A percentile compares a stretch with the other conserved stretches of the same genome.
These are phyloP conservation scores for Xerocomellus intermedius DNA, from an alignment of 768 basidiomycete genomes.

Conservation along the genomic window DNA sequence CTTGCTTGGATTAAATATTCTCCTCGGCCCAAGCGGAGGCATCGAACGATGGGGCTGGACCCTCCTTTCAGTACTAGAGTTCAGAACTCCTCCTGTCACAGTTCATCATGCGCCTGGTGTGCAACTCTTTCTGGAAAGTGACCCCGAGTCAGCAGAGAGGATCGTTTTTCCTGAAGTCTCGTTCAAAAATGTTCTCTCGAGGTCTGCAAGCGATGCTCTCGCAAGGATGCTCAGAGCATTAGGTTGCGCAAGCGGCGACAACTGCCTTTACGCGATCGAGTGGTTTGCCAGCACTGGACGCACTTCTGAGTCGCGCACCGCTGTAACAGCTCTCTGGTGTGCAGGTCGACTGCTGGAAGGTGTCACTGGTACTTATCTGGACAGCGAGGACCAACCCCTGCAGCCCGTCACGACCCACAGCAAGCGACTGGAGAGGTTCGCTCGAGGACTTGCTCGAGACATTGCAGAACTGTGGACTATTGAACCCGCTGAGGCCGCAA, in stretches of 20 bases:
- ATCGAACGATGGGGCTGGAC: constrained; percentile 94
- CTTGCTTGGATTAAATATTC: constrained; percentile 50
- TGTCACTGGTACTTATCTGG: constrained; percentile 48
- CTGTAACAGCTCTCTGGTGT: constrained; percentile 82
- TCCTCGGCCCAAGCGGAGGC: constrained; percentile 79
- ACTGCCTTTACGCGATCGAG: constrained; percentile 73
- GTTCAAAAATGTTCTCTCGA: constrained; percentile 55
- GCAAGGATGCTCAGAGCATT: constrained; percentile 71
- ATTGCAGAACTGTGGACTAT: constrained; percentile 74
- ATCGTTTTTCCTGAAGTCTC: constrained; percentile 56
- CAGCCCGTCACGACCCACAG: constrained; percentile 23
- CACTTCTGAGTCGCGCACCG: constrained; percentile 41
- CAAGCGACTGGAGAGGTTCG: constrained; percentile 61
- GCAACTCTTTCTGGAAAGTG: constrained; percentile 56
- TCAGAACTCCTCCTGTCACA: constrained; percentile 53
- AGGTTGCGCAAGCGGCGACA: constrained; percentile 66
- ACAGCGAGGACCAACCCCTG: constrained; percentile 16
- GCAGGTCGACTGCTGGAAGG: constrained; percentile 77
- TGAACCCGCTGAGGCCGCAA: constrained; percentile 32
- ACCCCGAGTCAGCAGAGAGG: constrained; percentile 36
- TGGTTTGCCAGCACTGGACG: constrained; percentile 68
- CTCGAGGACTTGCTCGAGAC: constrained; percentile 58
- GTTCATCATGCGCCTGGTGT: constrained; percentile 48
- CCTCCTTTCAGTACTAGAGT: constrained; percentile 77
- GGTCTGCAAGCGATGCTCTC: constrained; percentile 51